phyloP scores from a whole-genome alignment of 2,329 filamentous ascomycete genomes.

The Paraphaeosphaeria sporulosa region DNA sequence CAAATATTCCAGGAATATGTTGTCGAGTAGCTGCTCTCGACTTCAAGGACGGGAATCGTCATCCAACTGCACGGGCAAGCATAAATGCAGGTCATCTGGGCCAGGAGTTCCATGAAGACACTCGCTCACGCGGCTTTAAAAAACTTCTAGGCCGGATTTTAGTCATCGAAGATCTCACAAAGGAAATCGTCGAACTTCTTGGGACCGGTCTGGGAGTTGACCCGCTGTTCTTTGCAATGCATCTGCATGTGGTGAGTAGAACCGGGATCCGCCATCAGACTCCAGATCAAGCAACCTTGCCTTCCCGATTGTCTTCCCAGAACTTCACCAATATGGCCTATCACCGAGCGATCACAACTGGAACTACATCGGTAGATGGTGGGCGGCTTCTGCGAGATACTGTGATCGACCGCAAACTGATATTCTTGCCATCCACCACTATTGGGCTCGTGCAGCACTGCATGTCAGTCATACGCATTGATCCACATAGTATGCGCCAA shows the following conservation, averaged over 20 bases:
- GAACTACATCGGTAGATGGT: neutral
- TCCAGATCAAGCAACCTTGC: constrained; percentile 21
- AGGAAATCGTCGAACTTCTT: constrained; percentile 51
- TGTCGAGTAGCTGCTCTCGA: neutral
- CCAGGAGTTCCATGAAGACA: neutral
- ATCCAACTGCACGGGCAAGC: neutral
- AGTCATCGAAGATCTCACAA: constrained; percentile 55
- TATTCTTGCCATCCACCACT: constrained; percentile 21
- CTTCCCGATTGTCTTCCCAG: constrained; percentile 16
- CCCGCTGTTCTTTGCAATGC: constrained; percentile 55
- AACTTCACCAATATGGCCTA: constrained; percentile 23
- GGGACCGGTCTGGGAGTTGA: constrained; percentile 52
- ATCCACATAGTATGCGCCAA: neutral
- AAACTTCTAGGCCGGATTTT: constrained; percentile 20
- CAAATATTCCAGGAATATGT: neutral
- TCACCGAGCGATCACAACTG: constrained; percentile 19
- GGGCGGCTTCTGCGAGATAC: constrained; percentile 13
- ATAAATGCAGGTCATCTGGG: neutral
- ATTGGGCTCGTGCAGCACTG: constrained; percentile 26
- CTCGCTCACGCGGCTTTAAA: neutral
- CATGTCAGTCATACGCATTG: constrained; percentile 20
- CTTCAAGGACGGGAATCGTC: neutral
- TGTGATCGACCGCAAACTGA: constrained; percentile 22
- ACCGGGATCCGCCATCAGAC: constrained; percentile 12
- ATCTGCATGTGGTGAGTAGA: constrained; percentile 37